A percentile compares a stretch with the other conserved stretches of the same genome.
phyloP scores from a whole-genome alignment of 306 rosid genomes.

The Hylodesmum podocarpum region DNA sequence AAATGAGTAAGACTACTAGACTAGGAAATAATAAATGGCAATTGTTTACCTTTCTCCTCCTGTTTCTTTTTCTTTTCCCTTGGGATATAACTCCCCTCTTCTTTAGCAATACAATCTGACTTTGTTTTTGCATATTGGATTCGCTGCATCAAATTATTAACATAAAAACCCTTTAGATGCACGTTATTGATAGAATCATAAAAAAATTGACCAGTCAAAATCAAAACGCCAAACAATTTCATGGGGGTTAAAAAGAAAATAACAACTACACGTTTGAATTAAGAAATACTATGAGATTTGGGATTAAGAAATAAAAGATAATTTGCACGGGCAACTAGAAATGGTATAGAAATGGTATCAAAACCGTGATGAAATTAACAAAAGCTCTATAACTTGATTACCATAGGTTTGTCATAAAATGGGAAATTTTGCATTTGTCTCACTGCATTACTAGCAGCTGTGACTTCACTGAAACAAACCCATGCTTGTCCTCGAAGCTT shows the following conservation, averaged over 20 bases:
- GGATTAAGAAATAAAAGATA: not conserved
- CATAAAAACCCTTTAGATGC: constrained; percentile 10
- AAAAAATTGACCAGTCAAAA: not conserved
- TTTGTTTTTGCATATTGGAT: constrained; percentile 92
- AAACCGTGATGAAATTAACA: constrained; percentile 21
- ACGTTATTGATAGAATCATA: not conserved
- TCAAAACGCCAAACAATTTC: constrained; percentile 14
- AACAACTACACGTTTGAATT: too few relatives aligned
- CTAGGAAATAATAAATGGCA: not conserved
- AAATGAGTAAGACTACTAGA: not conserved
- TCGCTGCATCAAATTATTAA: constrained; percentile 56
- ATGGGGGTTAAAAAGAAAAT: too few relatives aligned
- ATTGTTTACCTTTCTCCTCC: constrained; percentile 87
- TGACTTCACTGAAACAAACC: constrained; percentile 94
- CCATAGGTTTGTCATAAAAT: constrained; percentile 98
- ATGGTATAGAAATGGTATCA: not conserved
- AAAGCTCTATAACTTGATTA: constrained; percentile 38
- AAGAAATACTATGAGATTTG: not conserved
- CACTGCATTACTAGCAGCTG: constrained; percentile 98
- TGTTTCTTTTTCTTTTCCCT: constrained; percentile 97
- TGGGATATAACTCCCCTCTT: constrained; percentile 91
- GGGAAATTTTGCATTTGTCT: constrained; percentile 99
- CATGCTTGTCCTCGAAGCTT: constrained; percentile 97
- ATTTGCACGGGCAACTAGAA: not conserved
- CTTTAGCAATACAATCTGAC: constrained; percentile 97